Conservation (phyloP, 495 filamentous ascomycete genomes). For the Geoglossum glabrum region DNA sequence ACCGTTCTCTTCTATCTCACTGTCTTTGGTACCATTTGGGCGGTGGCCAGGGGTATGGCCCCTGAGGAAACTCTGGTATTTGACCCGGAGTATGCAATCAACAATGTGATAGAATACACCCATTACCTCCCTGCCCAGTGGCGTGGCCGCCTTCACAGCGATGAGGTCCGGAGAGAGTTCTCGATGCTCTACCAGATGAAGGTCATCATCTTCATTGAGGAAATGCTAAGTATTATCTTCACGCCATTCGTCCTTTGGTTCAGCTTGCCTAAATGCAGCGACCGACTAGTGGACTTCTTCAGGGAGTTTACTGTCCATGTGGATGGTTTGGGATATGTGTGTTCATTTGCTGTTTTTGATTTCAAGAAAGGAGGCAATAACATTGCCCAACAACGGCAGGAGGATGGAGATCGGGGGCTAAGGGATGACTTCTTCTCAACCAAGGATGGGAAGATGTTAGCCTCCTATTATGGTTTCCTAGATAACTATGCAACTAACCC, state of each 20-base stretch:
- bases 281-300: constrained; percentile 93
- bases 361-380: constrained; percentile 67
- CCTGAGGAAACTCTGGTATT: constrained; percentile 79
- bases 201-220: constrained; percentile 75
- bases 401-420: constrained; percentile 32
- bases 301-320: constrained; percentile 93
- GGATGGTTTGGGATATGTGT: constrained; percentile 87
- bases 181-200: constrained; percentile 73
- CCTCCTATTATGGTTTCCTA: constrained; percentile 81
- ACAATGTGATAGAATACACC: constrained; percentile 74
- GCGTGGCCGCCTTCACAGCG: constrained; percentile 74
- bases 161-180: constrained; percentile 70
- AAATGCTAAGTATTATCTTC: constrained; percentile 76
- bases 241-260: constrained; percentile 80
- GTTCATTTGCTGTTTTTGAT: constrained; percentile 93
- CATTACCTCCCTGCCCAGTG: constrained; percentile 78
- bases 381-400: constrained; percentile 21
- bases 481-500: constrained; percentile 66
- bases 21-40: constrained; percentile 58
- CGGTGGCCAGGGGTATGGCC: constrained; percentile 53
- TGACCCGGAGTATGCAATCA: constrained; percentile 75
- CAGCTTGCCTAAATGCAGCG: constrained; percentile 72
- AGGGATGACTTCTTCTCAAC: constrained; percentile 85
- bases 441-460: constrained; percentile 93
- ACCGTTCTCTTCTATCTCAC: constrained; percentile 68